Evolutionary conservation across 768 basidiomycete genomes (phyloP), one percentile per base, ranked within the genome.

Genomic region (Suillus variegatus): DNA sequence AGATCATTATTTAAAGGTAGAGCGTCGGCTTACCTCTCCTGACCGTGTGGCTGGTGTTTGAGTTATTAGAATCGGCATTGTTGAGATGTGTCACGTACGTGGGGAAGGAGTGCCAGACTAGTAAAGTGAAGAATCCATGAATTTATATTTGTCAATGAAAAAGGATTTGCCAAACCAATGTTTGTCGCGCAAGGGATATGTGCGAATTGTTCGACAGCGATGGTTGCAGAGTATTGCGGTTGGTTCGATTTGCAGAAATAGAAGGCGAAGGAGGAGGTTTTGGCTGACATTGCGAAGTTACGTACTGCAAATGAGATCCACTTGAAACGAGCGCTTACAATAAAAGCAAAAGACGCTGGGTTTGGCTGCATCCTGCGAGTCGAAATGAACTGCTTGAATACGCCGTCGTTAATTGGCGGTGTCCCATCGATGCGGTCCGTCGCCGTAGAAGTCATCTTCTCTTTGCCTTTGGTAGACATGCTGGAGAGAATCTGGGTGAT

Each of bases 151-250:
- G 10, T 60, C 40, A 28, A 28, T 41, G 25, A 25, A 57, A 54
- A 61, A 62, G 63, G 61, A 65, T 63, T 64, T 52, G 60, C 25
- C 41, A 57, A 28, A 76, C 76, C 65, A 44, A 67, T 65, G 58
- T 36, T n/a, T 61, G 63, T 1, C 61, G 61, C 54, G 65, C 54
- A 60, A 67, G 56, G 56, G 61, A 25, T 67, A 65, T 25, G 46
- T 1, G 40, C 58, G 65, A 2, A 55, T 44, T 71, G 52, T 54
- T 36, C 41, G 69, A 65, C 57, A 60, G 41, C 60, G 43, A 63
- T 55, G 56, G 44, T 49, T 61, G 66, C 41, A 20, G 56, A 28
- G 13, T 32, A n/a, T 44, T 61, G 38, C 38, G 43, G 49, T 62
- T 52, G 40, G 13, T 54, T 38, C 63, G 41, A 55, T 51, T 66